Percentiles rank a stretch among this genome's conserved stretches.
Evolutionary conservation across 2,329 filamentous ascomycete genomes (phyloP).

Genomic region (Nemania bipapillata): DNA sequence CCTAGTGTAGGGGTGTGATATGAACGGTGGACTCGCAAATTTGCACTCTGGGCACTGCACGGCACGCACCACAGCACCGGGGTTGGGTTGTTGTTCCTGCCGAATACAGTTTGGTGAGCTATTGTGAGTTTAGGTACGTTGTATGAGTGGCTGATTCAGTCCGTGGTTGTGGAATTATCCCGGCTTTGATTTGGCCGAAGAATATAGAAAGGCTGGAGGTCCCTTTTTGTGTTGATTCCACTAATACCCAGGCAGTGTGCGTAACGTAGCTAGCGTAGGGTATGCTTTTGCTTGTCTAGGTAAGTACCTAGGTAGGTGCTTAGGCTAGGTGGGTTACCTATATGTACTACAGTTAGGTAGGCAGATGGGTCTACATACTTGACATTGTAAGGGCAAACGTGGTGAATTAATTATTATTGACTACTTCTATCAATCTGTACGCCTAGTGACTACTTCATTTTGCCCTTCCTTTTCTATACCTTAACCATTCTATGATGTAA

Average conservation of each 20-base stretch:
- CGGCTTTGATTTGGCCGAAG: slow-evolving; percentile 9
- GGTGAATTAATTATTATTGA: too few relatives aligned
- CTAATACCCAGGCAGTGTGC: background rate
- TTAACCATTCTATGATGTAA: too few relatives aligned
- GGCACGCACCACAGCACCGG: too few relatives aligned
- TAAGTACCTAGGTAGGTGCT: background rate
- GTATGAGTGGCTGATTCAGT: slow-evolving; percentile 17
- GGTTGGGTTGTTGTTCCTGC: slow-evolving; percentile 13
- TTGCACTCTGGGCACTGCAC: background rate
- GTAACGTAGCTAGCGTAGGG: background rate
- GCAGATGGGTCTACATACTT: too few relatives aligned
- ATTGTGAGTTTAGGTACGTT: background rate
- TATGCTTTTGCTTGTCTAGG: too few relatives aligned
- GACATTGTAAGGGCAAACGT: background rate
- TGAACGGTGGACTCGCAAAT: background rate
- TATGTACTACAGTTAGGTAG: too few relatives aligned
- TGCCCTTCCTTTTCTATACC: too few relatives aligned
- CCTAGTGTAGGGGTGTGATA: background rate
- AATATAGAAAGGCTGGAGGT: background rate
- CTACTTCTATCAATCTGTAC: too few relatives aligned
- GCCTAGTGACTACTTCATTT: too few relatives aligned
- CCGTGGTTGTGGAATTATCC: slow-evolving; percentile 16
- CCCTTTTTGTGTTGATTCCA: slow-evolving; percentile 10
- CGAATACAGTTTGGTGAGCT: slow-evolving; percentile 6
- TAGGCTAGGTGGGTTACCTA: background rate